Conservation (phyloP, 176 grass and related monocot genomes). For the Hyparrhenia diplandra region DNA sequence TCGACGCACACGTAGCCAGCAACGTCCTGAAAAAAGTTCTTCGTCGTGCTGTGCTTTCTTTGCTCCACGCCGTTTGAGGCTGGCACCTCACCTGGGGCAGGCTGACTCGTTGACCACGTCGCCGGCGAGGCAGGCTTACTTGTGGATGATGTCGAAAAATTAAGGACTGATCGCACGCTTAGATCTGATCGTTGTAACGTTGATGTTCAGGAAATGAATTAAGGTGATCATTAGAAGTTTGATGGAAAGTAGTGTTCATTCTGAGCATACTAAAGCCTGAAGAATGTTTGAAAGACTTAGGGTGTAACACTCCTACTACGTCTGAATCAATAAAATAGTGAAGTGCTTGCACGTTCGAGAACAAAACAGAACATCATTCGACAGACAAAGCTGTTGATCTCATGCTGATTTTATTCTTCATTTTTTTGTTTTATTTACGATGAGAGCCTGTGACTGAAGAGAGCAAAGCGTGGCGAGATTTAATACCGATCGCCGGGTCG, state of each 20-base stretch:
- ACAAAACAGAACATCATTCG: background rate
- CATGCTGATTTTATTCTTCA: background rate
- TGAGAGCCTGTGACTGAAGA: background rate
- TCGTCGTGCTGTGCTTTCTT: background rate
- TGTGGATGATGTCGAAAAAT: conserved; percentile 26
- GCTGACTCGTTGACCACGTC: background rate
- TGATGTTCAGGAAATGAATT: background rate
- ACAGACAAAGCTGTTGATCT: background rate
- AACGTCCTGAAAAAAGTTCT: background rate
- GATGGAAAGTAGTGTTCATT: background rate
- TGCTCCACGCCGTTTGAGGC: conserved; percentile 5
- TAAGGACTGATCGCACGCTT: background rate
- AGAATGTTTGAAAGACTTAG: background rate
- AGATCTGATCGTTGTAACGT: background rate
- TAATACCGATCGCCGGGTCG: background rate
- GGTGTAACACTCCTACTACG: background rate
- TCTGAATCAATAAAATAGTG: too few species aligned
- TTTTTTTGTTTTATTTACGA: background rate
- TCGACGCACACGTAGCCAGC: conserved; percentile 42
- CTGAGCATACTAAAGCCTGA: background rate
- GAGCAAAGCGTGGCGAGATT: background rate
- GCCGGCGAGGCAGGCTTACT: background rate
- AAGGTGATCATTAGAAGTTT: background rate
- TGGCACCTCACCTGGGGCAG: background rate
- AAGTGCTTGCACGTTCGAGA: background rate